Base-by-base conservation (phyloP, 331 rosid genomes). In the Erythrophleum ivorense region DNA sequence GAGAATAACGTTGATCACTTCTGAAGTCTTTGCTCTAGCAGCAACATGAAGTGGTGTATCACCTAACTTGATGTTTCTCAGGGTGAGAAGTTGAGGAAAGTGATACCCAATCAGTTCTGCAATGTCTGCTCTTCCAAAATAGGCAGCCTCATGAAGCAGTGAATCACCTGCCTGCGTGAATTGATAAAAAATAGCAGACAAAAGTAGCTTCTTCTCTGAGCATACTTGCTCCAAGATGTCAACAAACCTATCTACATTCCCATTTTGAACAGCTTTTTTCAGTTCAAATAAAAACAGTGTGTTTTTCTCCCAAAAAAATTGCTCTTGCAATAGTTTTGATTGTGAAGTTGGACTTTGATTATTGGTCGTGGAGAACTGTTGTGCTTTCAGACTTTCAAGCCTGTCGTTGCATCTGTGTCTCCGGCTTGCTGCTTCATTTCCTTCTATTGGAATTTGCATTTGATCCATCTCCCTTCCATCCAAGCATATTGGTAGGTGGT, bases 101-200 rank as follows among this genome's bases (percentile, higher is more conserved):
- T 79, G 71, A 11, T 33, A 3, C 19, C 15, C 48, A 71, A 58
- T 46, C 38, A 62, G 9, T 3, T 11, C 40, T 63, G 68, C 75
- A 52, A 74, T 53, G 0, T 10, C 4, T 29, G 0, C 50, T 18
- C 45, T 74, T 50, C 84, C 84, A 10, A 40, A 29, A 29, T 3
- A 2, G 13, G 80, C 76, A 29, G 81, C 85, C 34, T 41, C 62
- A 57, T 81, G 85, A 55, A 81, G 84, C 76, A 75, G 0, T 2
- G 84, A 75, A 45, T 53, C 34, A 36, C 60, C 75, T 6, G 76
- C 19, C 0, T 0, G n/a, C 3, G 4, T 54, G n/a, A 58, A 62
- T 75, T 64, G 80, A 1, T 75, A 3, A 5, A 66, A 81, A 24
- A 75, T 74, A 12, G 38, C 15, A 1, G 66, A 2, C 40, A 73